phyloP scores from a whole-genome alignment of 1,284 basidiomycete genomes.

The Prillingera fragicola region DNA sequence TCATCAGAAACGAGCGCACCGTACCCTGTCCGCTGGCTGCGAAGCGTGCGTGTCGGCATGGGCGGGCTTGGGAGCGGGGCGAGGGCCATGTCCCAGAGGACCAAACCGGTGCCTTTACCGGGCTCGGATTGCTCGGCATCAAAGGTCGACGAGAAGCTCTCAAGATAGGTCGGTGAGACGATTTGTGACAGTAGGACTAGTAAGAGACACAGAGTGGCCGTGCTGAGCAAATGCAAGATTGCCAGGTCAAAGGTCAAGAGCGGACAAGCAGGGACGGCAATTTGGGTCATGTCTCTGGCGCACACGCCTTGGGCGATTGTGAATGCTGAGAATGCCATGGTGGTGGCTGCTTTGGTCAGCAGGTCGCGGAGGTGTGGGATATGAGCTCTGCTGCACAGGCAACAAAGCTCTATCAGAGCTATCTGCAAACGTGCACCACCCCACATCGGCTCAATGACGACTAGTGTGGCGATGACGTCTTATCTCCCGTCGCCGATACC shows the following conservation, averaged over 20 bases:
- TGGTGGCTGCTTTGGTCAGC: slow-evolving; percentile 23
- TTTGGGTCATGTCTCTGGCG: slow-evolving; percentile 4
- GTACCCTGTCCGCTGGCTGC: not conserved
- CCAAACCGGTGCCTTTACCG: slow-evolving; percentile 15
- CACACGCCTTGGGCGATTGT: slow-evolving; percentile 31
- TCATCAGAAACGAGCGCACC: too few relatives aligned
- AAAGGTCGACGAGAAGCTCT: not conserved
- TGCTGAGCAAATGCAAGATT: slow-evolving; percentile 30
- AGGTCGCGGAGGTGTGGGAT: not conserved
- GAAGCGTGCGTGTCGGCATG: not conserved
- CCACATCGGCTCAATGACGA: too few relatives aligned
- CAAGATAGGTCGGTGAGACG: slow-evolving; percentile 20
- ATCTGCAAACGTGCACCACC: too few relatives aligned
- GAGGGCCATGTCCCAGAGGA: slow-evolving; percentile 42
- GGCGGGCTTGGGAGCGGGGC: slow-evolving; percentile 15
- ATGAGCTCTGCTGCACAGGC: not conserved
- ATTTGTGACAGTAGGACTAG: slow-evolving; percentile 32
- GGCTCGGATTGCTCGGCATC: not conserved
- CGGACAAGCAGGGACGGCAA: slow-evolving; percentile 30
- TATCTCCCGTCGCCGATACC: too few relatives aligned
- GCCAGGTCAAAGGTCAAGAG: slow-evolving; percentile 35
- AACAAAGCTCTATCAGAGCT: too few relatives aligned
- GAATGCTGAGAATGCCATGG: slow-evolving; percentile 38
- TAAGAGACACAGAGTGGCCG: slow-evolving; percentile 23
- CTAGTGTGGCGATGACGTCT: too few relatives aligned